phyloP scores from a whole-genome alignment of 805 yeast species.

The Saccharomycopsis sp. region DNA sequence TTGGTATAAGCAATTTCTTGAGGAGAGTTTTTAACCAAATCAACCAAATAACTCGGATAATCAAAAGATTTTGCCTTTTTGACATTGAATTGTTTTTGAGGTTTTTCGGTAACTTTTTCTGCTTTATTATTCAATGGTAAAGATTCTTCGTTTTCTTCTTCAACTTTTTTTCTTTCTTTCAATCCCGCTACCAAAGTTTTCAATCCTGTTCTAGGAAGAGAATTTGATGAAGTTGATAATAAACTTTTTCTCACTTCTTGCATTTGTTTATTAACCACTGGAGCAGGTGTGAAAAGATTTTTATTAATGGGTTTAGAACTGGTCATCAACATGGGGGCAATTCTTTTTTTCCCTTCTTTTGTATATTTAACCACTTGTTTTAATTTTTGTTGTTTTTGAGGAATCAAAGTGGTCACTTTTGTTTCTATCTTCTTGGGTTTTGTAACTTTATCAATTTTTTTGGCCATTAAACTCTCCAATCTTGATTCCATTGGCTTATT shows the following conservation, averaged over 20 bases:
- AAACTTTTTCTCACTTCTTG: constrained; percentile 17
- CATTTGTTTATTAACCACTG: constrained; percentile 19
- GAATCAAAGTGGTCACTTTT: constrained; percentile 7
- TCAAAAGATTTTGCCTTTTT: constrained; percentile 18
- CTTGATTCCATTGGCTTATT: constrained; percentile 28
- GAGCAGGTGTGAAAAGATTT: constrained; percentile 17
- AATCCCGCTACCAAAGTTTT: constrained; percentile 55
- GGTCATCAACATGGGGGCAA: constrained; percentile 59
- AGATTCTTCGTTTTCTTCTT: constrained; percentile 20
- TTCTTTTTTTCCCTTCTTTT: constrained; percentile 68
- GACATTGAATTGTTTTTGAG: no score
- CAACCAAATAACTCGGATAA: constrained; percentile 14
- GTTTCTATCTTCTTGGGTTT: constrained; percentile 3
- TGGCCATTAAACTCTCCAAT: constrained; percentile 22
- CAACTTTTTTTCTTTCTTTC: constrained; percentile 28
- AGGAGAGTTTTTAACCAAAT: constrained; percentile 6
- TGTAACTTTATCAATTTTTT: background rate
- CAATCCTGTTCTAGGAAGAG: constrained; percentile 53
- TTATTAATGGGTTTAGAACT: constrained; percentile 21
- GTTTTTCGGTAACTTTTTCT: no score
- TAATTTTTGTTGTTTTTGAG: constrained; percentile 16
- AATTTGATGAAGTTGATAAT: constrained; percentile 36
- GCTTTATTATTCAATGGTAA: no score
- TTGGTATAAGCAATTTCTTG: constrained; percentile 9
- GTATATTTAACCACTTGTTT: constrained; percentile 50